Conservation (phyloP, 2,329 filamentous ascomycete species). For the Gnomoniopsis smithogilvyi region DNA sequence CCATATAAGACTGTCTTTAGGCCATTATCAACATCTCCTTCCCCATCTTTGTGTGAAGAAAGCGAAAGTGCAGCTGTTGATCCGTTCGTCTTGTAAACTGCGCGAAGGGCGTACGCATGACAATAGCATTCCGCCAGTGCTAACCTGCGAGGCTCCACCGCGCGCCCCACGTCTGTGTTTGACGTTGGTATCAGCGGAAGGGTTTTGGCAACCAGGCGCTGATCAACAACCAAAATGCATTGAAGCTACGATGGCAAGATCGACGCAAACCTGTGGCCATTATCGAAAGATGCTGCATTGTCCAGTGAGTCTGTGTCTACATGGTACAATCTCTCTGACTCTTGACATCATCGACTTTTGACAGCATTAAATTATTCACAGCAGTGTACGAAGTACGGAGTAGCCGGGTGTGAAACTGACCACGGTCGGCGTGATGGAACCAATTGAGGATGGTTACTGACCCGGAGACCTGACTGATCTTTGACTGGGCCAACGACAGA, state of each 20-base stretch:
- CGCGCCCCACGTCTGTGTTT: conserved; percentile 11
- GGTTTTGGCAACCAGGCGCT: neutral
- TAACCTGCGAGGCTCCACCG: conserved; percentile 1
- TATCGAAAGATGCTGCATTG: neutral
- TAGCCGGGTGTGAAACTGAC: no score
- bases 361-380: no score
- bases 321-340: neutral
- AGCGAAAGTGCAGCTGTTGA: neutral
- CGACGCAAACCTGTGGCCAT: conserved; percentile 11
- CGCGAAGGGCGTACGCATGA: neutral
- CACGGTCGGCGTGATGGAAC: no score
- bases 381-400: no score
- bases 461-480: no score
- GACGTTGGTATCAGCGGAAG: conserved; percentile 11
- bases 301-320: neutral
- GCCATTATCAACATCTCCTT: neutral
- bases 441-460: no score
- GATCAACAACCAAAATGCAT: neutral
- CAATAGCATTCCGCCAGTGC: neutral
- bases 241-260: conserved; percentile 2
- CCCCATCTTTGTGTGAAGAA: neutral
- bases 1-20: neutral
- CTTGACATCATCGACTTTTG: neutral
- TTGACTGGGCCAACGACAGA: no score
- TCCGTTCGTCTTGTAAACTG: neutral